phyloP scores from a whole-genome alignment of 306 rosid species.

The Pyrus betulifolia region DNA sequence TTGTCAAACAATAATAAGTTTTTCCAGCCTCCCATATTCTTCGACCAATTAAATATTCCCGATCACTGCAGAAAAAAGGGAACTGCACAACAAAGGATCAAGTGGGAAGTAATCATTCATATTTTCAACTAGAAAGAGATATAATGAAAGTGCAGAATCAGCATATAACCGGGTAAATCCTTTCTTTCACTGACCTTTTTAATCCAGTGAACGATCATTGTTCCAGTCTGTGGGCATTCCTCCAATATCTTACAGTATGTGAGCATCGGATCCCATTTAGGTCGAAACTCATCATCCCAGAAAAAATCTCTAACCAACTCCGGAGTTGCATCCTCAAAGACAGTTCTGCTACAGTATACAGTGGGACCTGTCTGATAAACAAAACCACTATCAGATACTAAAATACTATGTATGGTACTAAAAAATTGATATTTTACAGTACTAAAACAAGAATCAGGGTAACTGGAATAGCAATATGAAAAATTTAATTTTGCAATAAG shows the following conservation, averaged over 20 bases:
- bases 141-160: not conserved
- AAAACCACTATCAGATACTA: constrained; percentile 25
- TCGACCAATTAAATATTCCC: constrained; percentile 93
- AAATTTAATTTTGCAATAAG: not conserved
- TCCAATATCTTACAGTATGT: constrained; percentile 62
- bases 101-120: constrained; percentile 20
- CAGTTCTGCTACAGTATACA: constrained; percentile 78
- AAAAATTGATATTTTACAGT: not conserved
- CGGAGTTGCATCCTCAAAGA: constrained; percentile 87
- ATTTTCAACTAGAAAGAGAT: not conserved
- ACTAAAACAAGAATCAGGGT: not conserved
- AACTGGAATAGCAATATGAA: not conserved
- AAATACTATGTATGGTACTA: not conserved
- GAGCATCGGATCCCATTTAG: constrained; percentile 96
- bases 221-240: constrained; percentile 73
- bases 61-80: constrained; percentile 98
- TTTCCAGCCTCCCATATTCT: constrained; percentile 97
- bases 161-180: not conserved
- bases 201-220: constrained; percentile 82
- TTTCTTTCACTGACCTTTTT: constrained; percentile 64
- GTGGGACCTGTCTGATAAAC: constrained; percentile 73
- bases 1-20: constrained; percentile 81
- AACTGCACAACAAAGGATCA: constrained; percentile 46
- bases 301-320: constrained; percentile 98
- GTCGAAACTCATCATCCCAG: constrained; percentile 98